Conservation (phyloP, 768 basidiomycete genomes). For the Psilocybe cubensis region DNA sequence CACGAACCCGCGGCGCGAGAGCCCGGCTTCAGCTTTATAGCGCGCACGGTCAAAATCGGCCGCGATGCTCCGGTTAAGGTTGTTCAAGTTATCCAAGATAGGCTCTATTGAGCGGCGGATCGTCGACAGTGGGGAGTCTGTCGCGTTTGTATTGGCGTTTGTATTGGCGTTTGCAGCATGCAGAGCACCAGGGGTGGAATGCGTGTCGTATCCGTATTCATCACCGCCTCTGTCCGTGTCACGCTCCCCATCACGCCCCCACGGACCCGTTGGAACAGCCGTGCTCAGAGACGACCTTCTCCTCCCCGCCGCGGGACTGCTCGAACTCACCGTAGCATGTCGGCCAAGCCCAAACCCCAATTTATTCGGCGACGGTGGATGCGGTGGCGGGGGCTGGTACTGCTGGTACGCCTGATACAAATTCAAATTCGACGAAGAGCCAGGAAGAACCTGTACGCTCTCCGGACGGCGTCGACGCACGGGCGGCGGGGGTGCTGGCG, state of each 20-base stretch:
- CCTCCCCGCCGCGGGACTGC: slow-evolving; percentile 4
- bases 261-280: too few relatives aligned
- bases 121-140: slow-evolving; percentile 6
- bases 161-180: too few relatives aligned
- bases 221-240: too few relatives aligned
- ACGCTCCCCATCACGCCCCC: too few relatives aligned
- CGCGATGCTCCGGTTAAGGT: slow-evolving; percentile 26
- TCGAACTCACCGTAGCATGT: not conserved
- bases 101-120: slow-evolving; percentile 50
- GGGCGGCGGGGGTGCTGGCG: slow-evolving; percentile 43
- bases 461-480: slow-evolving; percentile 60
- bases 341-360: not conserved
- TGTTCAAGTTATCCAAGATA: slow-evolving; percentile 24
- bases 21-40: slow-evolving; percentile 74
- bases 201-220: not conserved
- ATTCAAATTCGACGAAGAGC: too few relatives aligned
- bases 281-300: slow-evolving; percentile 15
- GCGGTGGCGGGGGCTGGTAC: not conserved
- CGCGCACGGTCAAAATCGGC: slow-evolving; percentile 64
- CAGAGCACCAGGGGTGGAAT: too few relatives aligned
- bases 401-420: not conserved
- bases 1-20: slow-evolving; percentile 64
- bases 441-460: slow-evolving; percentile 54
- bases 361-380: not conserved
- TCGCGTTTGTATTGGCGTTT: too few relatives aligned